These are phyloP conservation scores for Pterocarpus santalinus DNA, from an alignment of 306 rosid genomes.

Conservation along the genomic window DNA sequence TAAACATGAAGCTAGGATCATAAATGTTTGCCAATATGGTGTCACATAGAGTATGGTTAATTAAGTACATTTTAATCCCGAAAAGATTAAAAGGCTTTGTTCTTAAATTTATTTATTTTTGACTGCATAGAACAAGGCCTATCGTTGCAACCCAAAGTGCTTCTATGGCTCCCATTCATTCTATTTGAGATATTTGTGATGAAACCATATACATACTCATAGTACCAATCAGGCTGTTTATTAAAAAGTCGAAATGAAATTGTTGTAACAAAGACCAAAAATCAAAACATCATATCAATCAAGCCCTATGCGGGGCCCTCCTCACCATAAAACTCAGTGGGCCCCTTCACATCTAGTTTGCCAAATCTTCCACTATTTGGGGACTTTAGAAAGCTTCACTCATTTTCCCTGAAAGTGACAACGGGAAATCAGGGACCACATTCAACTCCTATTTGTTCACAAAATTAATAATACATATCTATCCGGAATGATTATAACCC, in stretches of 20 bases:
- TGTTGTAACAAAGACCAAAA: slow-evolving; percentile 3
- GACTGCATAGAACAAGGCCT: slow-evolving; percentile 17
- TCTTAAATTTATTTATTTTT: neutral
- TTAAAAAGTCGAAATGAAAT: slow-evolving; percentile 27
- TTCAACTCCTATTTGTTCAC: slow-evolving; percentile 34
- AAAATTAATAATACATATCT: slow-evolving; percentile 2
- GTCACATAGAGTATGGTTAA: slow-evolving; percentile 35
- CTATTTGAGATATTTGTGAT: neutral
- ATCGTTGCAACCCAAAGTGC: slow-evolving; percentile 28
- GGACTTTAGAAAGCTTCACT: slow-evolving; percentile 57
- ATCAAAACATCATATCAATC: slow-evolving; percentile 29
- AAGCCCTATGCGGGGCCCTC: slow-evolving; percentile 45
- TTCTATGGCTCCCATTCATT: slow-evolving; percentile 39
- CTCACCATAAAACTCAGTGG: slow-evolving; percentile 40
- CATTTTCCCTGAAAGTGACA: slow-evolving; percentile 68
- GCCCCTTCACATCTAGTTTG: slow-evolving; percentile 58
- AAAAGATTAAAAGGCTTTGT: neutral
- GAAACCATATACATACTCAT: neutral
- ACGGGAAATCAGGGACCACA: slow-evolving; percentile 59
- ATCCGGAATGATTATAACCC: slow-evolving; percentile 38
- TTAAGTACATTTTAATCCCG: slow-evolving; percentile 39
- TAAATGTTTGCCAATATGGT: slow-evolving; percentile 45
- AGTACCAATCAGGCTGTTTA: neutral
- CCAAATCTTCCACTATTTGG: slow-evolving; percentile 67
- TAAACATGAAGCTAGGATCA: slow-evolving; percentile 43